Percentiles rank a stretch among this genome's conserved stretches.
Conservation (phyloP, 345 rosid species). For the Eutrema yunnanense region DNA sequence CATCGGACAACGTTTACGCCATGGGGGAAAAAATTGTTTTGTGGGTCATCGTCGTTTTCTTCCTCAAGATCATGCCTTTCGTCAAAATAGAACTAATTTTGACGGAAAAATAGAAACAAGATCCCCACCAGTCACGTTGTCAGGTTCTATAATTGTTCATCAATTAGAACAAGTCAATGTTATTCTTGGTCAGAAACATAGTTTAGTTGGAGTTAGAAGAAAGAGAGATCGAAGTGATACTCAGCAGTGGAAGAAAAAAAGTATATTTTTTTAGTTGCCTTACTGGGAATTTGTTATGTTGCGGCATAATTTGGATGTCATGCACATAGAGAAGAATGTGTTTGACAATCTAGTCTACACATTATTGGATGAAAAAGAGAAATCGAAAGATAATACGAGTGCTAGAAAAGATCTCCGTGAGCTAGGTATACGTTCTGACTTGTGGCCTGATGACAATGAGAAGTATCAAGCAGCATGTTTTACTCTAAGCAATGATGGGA, state of each 20-base stretch:
- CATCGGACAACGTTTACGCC: neutral
- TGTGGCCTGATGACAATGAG: neutral
- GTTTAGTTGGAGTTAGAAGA: neutral
- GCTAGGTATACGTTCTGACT: neutral
- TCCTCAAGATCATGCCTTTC: neutral
- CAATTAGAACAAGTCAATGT: too few species aligned
- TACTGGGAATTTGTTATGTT: neutral
- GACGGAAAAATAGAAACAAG: neutral
- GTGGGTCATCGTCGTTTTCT: neutral
- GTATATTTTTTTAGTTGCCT: neutral
- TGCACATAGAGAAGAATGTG: slow-evolving; percentile 1
- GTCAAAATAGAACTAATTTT: neutral
- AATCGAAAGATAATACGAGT: neutral
- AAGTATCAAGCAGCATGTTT: neutral
- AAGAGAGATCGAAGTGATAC: neutral
- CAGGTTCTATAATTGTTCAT: too few species aligned
- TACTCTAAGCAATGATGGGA: neutral
- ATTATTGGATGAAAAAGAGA: neutral
- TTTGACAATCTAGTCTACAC: neutral
- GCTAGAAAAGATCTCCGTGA: neutral
- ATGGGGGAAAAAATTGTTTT: neutral
- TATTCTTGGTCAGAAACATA: neutral
- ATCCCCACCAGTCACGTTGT: neutral
- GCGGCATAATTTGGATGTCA: neutral
- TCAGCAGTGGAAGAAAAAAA: neutral